These are phyloP conservation scores for Gossypium schwendimanii DNA, from an alignment of 441 rosid species.

Conservation along the genomic window DNA sequence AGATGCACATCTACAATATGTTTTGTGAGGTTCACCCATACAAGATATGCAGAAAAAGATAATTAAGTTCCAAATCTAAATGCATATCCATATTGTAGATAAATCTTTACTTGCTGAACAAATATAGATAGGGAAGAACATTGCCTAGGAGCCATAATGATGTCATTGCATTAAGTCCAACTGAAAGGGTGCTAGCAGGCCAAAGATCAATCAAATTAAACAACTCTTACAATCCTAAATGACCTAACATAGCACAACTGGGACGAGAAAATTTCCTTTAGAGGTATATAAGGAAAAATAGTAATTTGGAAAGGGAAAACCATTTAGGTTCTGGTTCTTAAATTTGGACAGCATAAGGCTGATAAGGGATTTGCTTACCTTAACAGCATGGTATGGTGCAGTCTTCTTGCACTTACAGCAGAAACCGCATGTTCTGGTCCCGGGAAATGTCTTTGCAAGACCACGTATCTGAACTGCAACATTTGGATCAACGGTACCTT, in stretches of 20 bases:
- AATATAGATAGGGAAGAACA: not conserved
- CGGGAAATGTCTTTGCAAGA: conserved; percentile 76
- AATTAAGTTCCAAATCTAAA: not conserved
- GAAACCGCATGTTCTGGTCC: conserved; percentile 51
- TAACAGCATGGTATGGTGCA: conserved; percentile 71
- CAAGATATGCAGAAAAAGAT: not conserved
- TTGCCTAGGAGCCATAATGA: not conserved
- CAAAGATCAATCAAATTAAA: not conserved
- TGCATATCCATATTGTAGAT: not conserved
- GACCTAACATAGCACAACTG: not conserved
- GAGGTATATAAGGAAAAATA: not conserved
- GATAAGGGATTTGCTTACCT: conserved; percentile 35
- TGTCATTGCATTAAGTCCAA: not conserved
- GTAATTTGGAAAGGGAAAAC: not conserved
- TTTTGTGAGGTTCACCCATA: not conserved
- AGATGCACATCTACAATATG: not conserved
- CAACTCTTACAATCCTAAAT: not conserved
- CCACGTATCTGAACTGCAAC: conserved; percentile 85
- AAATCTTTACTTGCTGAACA: not conserved
- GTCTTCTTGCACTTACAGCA: conserved; percentile 69
- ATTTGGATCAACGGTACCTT: conserved; percentile 40
- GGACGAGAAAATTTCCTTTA: not conserved
- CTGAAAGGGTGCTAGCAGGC: not conserved
- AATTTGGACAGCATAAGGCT: not conserved
- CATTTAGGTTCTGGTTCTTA: not conserved